A percentile compares a stretch with the other conserved stretches of the same genome.
Conservation (phyloP, 805 yeast species). For the Candida caryicola region DNA sequence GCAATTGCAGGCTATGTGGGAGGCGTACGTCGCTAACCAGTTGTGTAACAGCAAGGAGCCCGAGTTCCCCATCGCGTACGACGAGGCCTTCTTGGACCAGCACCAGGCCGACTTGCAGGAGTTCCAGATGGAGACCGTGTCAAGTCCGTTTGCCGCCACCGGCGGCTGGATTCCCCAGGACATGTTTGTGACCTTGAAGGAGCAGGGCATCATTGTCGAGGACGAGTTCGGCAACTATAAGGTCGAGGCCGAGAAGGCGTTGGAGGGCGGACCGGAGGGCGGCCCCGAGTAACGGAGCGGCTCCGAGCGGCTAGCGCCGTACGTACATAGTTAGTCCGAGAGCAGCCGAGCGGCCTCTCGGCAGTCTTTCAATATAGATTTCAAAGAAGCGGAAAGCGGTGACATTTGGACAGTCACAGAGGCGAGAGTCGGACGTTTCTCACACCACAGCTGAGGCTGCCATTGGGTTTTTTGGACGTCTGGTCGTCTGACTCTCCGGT, state of each 20-base stretch:
- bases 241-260: conserved; percentile 29
- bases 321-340: no score
- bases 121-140: conserved; percentile 65
- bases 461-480: no score
- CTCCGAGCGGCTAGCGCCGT: no score
- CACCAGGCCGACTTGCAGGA: conserved; percentile 58
- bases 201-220: conserved; percentile 62
- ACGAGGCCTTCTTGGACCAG: conserved; percentile 55
- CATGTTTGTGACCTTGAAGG: conserved; percentile 69
- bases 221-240: conserved; percentile 47
- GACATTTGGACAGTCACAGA: no score
- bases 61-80: conserved; percentile 58
- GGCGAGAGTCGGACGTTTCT: no score
- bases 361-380: no score
- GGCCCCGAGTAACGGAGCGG: no score
- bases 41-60: conserved; percentile 45
- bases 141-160: conserved; percentile 83
- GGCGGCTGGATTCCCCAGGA: conserved; percentile 97
- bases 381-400: no score
- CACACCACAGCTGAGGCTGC: no score
- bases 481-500: no score
- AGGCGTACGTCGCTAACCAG: conserved; percentile 55
- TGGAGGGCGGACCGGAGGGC: no score
- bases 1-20: conserved; percentile 70
- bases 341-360: no score